Percentiles rank a stretch among this genome's conserved stretches.
phyloP scores from a whole-genome alignment of 305 asterid genomes.

The Rubia tinctorum region DNA sequence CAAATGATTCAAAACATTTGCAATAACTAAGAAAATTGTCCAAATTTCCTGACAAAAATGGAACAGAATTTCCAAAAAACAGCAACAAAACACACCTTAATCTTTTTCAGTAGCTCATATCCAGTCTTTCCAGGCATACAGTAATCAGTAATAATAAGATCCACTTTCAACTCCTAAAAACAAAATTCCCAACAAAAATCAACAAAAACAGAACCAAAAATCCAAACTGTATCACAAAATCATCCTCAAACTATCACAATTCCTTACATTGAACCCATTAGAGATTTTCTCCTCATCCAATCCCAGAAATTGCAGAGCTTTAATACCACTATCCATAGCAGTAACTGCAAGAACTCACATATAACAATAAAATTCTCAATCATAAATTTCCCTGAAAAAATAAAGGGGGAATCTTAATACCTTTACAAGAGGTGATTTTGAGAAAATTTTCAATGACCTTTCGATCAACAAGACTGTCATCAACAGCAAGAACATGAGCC shows the following conservation, averaged over 20 bases:
- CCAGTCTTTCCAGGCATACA: conserved; percentile 99
- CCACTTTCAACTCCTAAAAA: conserved; percentile 67
- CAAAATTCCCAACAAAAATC: conserved; percentile 9
- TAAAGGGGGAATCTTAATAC: no score
- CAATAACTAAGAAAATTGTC: neutral
- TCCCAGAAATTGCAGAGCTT: conserved; percentile 85
- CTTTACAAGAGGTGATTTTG: no score
- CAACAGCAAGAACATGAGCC: neutral
- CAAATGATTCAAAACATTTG: neutral
- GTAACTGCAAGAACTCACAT: conserved; percentile 49
- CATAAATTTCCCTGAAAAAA: neutral
- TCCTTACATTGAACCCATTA: conserved; percentile 59
- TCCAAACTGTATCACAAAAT: neutral
- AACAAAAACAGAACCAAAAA: conserved; percentile 11
- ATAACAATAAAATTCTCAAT: neutral
- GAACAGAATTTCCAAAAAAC: neutral
- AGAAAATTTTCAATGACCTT: no score
- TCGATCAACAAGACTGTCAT: no score
- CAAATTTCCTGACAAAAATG: neutral
- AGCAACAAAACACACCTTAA: conserved; percentile 44
- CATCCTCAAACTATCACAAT: neutral
- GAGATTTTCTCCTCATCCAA: conserved; percentile 61
- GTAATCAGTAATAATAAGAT: conserved; percentile 79
- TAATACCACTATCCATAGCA: conserved; percentile 88
- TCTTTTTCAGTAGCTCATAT: conserved; percentile 79